Evolutionary conservation across 352 stramenopile genomes (phyloP), one percentile per base, ranked within the genome.

Genomic region (Elongisporangium senticosum): DNA sequence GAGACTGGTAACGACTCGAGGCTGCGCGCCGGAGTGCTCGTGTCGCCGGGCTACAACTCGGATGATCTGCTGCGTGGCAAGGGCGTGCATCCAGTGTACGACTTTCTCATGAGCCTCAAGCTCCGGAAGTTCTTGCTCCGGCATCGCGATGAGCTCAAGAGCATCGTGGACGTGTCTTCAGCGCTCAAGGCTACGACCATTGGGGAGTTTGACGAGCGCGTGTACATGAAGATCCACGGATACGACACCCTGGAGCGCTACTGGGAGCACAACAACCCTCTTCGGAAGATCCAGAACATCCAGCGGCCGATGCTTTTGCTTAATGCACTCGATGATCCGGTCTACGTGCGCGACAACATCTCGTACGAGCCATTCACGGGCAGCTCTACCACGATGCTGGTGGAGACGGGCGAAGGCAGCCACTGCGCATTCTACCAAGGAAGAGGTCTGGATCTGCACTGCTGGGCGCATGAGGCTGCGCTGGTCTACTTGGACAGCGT

Each of bases 191-290:
- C 81, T 15, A 83, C 60, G 1, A 84, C 60, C 7, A 83, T 93
- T 51, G 61, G 69, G 4, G 77, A 90, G 60, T 91, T 93, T 53
- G 83, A 93, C 53, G 60, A 80, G 49, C 83, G 79, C 21, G 81
- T 93, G 58, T 93, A 84, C 74, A 88, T 89, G 70, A 83, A 77
- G 47, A 83, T 93, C 68, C 77, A 93, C 62, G 83, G 81, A 4
- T 91, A 89, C 57, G 57, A 62, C 2, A 70, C 86, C 56, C 48
- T 90, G 5, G 78, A 87, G 53, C 48, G 65, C 14, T 93, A 91
- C 59, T 93, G 83, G 83, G 51, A 59, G 19, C 40, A 77, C 19
- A 93, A 93, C 67, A 86, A 93, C 66, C 83, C 83, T 19, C 88
- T 93, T 76, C 81, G 78, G 33, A 63, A 77, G 10, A 62, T 87